Percentiles rank a stretch among this genome's conserved stretches.
phyloP scores from a whole-genome alignment of 2,329 filamentous ascomycete genomes.

The Nothophaeocryptopus gaeumannii region DNA sequence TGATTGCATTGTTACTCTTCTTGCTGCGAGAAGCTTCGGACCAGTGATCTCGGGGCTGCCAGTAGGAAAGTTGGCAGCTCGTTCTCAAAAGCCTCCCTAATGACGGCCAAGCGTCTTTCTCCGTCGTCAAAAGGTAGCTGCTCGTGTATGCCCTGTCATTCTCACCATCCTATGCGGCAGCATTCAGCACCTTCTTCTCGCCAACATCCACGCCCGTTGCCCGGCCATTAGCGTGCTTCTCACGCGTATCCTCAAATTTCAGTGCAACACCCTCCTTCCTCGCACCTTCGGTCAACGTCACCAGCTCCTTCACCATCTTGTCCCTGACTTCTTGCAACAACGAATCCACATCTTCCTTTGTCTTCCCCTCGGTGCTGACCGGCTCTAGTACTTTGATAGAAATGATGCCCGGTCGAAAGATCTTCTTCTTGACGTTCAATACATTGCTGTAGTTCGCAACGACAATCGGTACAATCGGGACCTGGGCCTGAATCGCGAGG shows the following conservation, averaged over 20 bases:
- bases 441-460: constrained; percentile 52
- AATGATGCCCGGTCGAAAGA: constrained; percentile 49
- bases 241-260: constrained; percentile 13
- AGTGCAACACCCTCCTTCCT: constrained; percentile 26
- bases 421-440: constrained; percentile 44
- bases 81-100: no score
- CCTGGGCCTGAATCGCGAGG: constrained; percentile 86
- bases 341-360: constrained; percentile 71
- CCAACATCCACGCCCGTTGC: constrained; percentile 19
- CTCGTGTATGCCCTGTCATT: not conserved
- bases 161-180: constrained; percentile 10
- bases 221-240: constrained; percentile 15
- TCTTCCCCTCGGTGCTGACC: constrained; percentile 72
- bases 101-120: no score
- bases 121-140: no score
- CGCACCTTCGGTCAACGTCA: constrained; percentile 39
- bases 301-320: constrained; percentile 65
- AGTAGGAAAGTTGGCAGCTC: no score
- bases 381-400: constrained; percentile 72
- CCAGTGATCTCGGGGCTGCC: no score
- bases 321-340: constrained; percentile 67
- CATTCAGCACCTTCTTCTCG: constrained; percentile 16
- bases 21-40: no score
- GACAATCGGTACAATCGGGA: constrained; percentile 81
- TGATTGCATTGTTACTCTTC: no score